Conservation (phyloP, 208 protist genomes). For the Wallacemonas rigidus region DNA sequence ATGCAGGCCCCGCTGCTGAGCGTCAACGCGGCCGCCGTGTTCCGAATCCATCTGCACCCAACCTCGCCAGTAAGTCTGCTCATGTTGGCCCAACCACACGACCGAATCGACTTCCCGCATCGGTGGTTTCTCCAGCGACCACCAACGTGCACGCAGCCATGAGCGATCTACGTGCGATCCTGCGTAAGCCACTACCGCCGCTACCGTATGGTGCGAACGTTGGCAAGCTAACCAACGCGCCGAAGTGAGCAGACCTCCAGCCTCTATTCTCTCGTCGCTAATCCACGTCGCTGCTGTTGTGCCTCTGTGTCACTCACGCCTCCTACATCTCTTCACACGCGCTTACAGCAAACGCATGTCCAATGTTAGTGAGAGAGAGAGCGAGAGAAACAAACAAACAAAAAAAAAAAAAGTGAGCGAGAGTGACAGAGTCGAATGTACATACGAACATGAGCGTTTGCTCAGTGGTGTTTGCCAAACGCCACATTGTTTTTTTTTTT, state of each 20-base stretch:
- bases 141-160: conserved; percentile 82
- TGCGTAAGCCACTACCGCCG: conserved; percentile 75
- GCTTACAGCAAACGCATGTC: too few relatives aligned
- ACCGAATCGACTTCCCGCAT: conserved; percentile 14
- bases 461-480: not conserved
- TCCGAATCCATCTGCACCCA: not conserved
- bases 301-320: too few relatives aligned
- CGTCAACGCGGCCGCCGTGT: not conserved
- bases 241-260: not conserved
- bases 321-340: too few relatives aligned
- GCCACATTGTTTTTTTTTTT: not conserved
- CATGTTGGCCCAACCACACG: not conserved
- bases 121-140: conserved; percentile 42
- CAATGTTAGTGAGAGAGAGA: too few relatives aligned
- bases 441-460: not conserved
- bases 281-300: too few relatives aligned
- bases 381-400: not conserved
- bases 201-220: conserved; percentile 51
- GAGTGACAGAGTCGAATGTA: not conserved
- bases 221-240: not conserved
- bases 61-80: not conserved
- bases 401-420: not conserved
- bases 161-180: conserved; percentile 71
- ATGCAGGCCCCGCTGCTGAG: too few relatives aligned
- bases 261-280: too few relatives aligned